phyloP scores from a whole-genome alignment of 768 basidiomycete species.

The Boletus reticuloceps region DNA sequence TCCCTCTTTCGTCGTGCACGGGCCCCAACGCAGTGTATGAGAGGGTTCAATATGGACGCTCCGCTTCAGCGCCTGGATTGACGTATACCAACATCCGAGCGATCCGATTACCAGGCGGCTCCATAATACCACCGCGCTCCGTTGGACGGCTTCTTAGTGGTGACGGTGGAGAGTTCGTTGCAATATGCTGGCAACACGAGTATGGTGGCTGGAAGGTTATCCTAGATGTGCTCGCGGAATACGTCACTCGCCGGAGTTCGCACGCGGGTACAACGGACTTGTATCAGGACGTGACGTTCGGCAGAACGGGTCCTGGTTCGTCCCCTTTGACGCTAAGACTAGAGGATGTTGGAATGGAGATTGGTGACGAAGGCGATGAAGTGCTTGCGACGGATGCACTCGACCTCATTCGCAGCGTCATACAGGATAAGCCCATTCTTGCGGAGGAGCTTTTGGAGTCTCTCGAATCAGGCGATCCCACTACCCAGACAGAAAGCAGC shows the following conservation, averaged over 20 bases:
- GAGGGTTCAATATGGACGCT: constrained; percentile 54
- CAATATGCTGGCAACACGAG: constrained; percentile 77
- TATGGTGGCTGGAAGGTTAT: constrained; percentile 87
- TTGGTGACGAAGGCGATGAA: constrained; percentile 60
- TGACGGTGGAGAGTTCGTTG: constrained; percentile 61
- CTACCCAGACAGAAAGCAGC: constrained; percentile 46
- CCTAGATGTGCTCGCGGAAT: constrained; percentile 77
- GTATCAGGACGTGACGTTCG: constrained; percentile 55
- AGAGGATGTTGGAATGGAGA: constrained; percentile 73
- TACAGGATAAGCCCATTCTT: constrained; percentile 65
- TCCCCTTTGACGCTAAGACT: constrained; percentile 47
- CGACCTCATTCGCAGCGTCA: constrained; percentile 75
- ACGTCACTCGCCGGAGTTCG: constrained; percentile 57
- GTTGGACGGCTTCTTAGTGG: constrained; percentile 69
- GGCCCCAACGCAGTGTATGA: constrained; percentile 76
- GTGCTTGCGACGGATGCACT: constrained; percentile 67
- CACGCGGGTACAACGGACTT: constrained; percentile 37
- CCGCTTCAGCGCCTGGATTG: constrained; percentile 45
- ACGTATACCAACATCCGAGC: constrained; percentile 66
- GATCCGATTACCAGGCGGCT: constrained; percentile 74
- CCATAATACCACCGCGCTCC: constrained; percentile 62
- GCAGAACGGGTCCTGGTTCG: constrained; percentile 37
- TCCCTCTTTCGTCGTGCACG: constrained; percentile 58
- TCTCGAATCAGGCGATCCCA: constrained; percentile 42
- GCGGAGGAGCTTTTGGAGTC: constrained; percentile 65